Conservation (phyloP, 495 filamentous ascomycete genomes). For the Podospora comata region DNA sequence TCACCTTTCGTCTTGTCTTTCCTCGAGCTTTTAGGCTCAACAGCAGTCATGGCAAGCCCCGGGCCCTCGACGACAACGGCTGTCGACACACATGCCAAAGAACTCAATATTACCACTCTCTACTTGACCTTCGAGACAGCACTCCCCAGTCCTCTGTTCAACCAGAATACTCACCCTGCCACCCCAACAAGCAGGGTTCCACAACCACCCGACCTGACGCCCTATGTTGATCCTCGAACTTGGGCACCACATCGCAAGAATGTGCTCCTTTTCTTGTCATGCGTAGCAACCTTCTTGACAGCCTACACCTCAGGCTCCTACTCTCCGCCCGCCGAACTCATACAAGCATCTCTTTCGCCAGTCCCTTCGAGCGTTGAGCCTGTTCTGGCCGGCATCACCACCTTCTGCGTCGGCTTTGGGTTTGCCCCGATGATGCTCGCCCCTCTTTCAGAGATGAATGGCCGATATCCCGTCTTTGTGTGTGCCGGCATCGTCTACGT, state of each 20-base stretch:
- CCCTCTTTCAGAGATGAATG: conserved; percentile 85
- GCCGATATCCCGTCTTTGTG: conserved; percentile 77
- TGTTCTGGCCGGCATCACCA: conserved; percentile 72
- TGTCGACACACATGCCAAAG: neutral
- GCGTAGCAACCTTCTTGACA: conserved; percentile 69
- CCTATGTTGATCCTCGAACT: conserved; percentile 66
- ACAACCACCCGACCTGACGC: conserved; percentile 61
- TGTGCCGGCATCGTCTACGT: conserved; percentile 63
- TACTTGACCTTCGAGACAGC: conserved; percentile 38
- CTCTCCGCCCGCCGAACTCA: conserved; percentile 60
- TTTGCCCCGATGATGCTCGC: conserved; percentile 87
- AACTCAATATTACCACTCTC: neutral
- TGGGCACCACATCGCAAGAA: conserved; percentile 70
- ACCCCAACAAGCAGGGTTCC: neutral
- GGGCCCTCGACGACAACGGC: neutral
- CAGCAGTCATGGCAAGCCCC: neutral
- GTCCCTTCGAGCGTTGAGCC: conserved; percentile 55
- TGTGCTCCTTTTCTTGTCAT: conserved; percentile 71
- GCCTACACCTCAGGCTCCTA: conserved; percentile 83
- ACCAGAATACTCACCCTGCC: conserved; percentile 30
- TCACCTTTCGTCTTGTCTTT: neutral
- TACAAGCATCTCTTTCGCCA: conserved; percentile 60
- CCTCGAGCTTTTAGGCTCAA: neutral
- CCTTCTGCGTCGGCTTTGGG: conserved; percentile 79
- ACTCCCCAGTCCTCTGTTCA: conserved; percentile 44